Base-by-base conservation (phyloP, 306 rosid species). In the Inga laurina region DNA sequence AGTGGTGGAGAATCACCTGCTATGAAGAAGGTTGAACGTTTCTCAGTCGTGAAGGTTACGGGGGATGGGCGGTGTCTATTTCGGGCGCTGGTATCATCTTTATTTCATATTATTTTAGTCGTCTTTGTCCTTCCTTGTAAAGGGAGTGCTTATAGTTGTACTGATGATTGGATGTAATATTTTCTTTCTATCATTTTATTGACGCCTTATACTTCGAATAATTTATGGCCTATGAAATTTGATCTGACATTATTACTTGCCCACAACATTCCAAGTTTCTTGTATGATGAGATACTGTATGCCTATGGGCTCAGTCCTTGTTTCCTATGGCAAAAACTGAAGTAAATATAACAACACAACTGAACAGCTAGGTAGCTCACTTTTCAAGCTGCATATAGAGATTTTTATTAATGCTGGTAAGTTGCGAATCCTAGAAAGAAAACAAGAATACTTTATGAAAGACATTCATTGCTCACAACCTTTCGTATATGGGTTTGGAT, bases 21-120 rank as follows among this genome's bases (percentile, higher is more conserved):
- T 43, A 64, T 86, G 90, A 88, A 70, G 91, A 93, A 92, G 82
- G 74, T 87, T 74, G 98, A 95, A 80, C 91, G 83, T 14, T 92
- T 83, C 44, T 88, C 91, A 11, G 93, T 95, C 61, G 96, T 87
- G 79, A 92, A 87, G 86, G 92, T 95, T 82, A 91, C 98, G 9
- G 98, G 98, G 51, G 98, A 95, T 74, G 97, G 98, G 0, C 89
- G 99, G 77, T 95, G 99, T 78, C 83, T 95, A 41, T 93, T 95
- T 90, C 97, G 98, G 78, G 99, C 98, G 3, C 83, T 95, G 90
- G 99, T 92, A 93, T 73, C 44, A 41, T 88, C 45, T 75, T 24
- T 27, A 3, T 14, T 75, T 74, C 83, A 74, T 78, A 62, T 72
- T 24, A 54, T 69, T 70, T 44, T 76, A 30, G 22, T 81, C 32